Percentiles rank a stretch among this genome's conserved stretches.
These are phyloP conservation scores for Debaryomyces tyrocola DNA, from an alignment of 805 yeast genomes.

Conservation along the genomic window DNA sequence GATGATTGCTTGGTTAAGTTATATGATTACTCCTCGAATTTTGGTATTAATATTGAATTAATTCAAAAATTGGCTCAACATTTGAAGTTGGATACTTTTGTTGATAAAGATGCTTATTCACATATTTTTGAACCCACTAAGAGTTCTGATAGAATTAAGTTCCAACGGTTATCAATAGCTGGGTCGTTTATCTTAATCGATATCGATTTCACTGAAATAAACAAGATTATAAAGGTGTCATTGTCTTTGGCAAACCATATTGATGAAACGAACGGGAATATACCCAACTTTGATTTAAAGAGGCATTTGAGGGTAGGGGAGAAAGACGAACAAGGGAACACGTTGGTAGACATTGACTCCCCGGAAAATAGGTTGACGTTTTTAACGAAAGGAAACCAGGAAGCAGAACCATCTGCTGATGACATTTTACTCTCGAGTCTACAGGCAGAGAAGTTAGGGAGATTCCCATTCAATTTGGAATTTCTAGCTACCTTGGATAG, in stretches of 20 bases:
- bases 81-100: slow-evolving; percentile 40
- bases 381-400: slow-evolving; percentile 11
- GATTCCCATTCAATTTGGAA: slow-evolving; percentile 36
- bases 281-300: not conserved
- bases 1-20: slow-evolving; percentile 23
- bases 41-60: slow-evolving; percentile 34
- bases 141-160: slow-evolving; percentile 7
- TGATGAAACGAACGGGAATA: slow-evolving; percentile 1
- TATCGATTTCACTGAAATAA: slow-evolving; percentile 33
- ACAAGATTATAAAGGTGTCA: slow-evolving; percentile 25
- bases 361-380: slow-evolving; percentile 16
- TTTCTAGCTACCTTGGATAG: slow-evolving; percentile 38
- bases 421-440: slow-evolving; percentile 28
- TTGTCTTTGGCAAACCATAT: slow-evolving; percentile 36
- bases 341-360: slow-evolving; percentile 13
- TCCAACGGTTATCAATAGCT: slow-evolving; percentile 40
- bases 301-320: not conserved
- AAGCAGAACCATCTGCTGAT: slow-evolving; percentile 23
- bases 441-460: slow-evolving; percentile 17
- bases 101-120: slow-evolving; percentile 35
- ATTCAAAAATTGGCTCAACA: slow-evolving; percentile 41
- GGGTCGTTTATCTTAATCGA: slow-evolving; percentile 41
- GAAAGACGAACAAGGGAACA: slow-evolving; percentile 4
- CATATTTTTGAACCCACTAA: slow-evolving; percentile 17
- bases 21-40: slow-evolving; percentile 32